Evolutionary conservation across 2,329 filamentous ascomycete genomes (phyloP), one percentile per base, ranked within the genome.

Genomic region (Byssothecium circinans): DNA sequence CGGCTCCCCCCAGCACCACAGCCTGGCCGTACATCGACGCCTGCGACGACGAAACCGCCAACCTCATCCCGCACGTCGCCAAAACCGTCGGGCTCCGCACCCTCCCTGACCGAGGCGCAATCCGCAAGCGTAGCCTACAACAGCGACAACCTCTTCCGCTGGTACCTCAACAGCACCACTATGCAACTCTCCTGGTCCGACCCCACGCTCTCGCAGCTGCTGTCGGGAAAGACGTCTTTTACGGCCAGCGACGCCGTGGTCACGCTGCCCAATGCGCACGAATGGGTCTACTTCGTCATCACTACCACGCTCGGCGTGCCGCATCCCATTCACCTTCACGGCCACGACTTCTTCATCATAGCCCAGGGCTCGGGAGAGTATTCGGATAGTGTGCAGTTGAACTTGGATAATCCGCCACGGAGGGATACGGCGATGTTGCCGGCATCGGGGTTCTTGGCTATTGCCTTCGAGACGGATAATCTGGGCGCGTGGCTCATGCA

Each of bases 271-370:
- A 43, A 56, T 2, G 60, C 64, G 0, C 49, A 66, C 23, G 58
- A 68, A 19, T 72, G 67, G 68, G 65, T 73, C 8, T 74, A 74
- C 52, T 43, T 75, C 5, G 65, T 75, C 47, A 69, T 75, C 34
- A 59, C 71, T 41, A 70, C 67, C 2, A 61, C 64, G 0, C 54
- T 74, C 2, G 56, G 58, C 4, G 62, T 74, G 0, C 60, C 64
- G 1, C 62, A 69, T 37, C 65, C 64, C 0, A 66, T 67, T 22
- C 62, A 67, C 45, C 51, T 64, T 1, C 64, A 67, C 46, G 64
- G 67, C 11, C 67, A 70, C 45, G 65, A 69, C 39, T 69, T 67
- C 53, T 64, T 43, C 10, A 45, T 70, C 32, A 41, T 71, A 1
- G 66, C 63, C 1, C 56, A 64, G 25, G 66, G 62, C 15, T 32